These are phyloP conservation scores for Colletotrichum scovillei DNA, from an alignment of 2,329 filamentous ascomycete species.

Conservation along the genomic window DNA sequence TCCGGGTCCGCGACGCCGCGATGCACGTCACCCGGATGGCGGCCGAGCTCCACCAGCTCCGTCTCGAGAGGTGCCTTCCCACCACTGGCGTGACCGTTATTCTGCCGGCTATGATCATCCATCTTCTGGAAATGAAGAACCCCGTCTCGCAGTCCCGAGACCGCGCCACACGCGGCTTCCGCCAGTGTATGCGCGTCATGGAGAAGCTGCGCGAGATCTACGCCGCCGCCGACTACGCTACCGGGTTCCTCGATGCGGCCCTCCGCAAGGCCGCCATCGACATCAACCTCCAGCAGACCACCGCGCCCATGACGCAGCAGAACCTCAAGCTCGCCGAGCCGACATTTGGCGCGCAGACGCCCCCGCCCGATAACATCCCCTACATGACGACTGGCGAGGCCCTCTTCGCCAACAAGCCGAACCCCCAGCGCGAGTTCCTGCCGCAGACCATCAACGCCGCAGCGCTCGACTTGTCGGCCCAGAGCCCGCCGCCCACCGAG, in stretches of 20 bases:
- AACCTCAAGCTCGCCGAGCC: slow-evolving; percentile 43
- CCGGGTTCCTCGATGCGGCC: slow-evolving; percentile 91
- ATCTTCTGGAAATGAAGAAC: slow-evolving; percentile 91
- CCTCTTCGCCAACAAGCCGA: slow-evolving; percentile 42
- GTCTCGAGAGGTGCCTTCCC: slow-evolving; percentile 83
- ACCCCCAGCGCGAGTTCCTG: slow-evolving; percentile 39
- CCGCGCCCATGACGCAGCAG: slow-evolving; percentile 49
- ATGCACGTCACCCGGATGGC: slow-evolving; percentile 88
- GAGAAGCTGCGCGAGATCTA: slow-evolving; percentile 90
- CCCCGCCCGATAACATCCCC: slow-evolving; percentile 63
- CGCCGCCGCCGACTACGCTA: slow-evolving; percentile 94
- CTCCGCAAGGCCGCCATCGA: slow-evolving; percentile 88
- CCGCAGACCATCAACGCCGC: slow-evolving; percentile 52
- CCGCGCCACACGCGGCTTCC: slow-evolving; percentile 82
- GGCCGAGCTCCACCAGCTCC: slow-evolving; percentile 76
- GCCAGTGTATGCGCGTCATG: slow-evolving; percentile 92
- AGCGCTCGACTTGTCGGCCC: slow-evolving; percentile 47
- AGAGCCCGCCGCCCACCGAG: slow-evolving; percentile 58
- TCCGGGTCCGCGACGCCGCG: slow-evolving; percentile 85
- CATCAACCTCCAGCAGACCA: slow-evolving; percentile 53
- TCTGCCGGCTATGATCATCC: slow-evolving; percentile 92
- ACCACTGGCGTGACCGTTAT: slow-evolving; percentile 93
- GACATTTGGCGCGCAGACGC: slow-evolving; percentile 57
- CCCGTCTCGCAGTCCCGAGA: slow-evolving; percentile 77
- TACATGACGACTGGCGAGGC: slow-evolving; percentile 56